Percentiles rank a stretch among this genome's conserved stretches.
phyloP scores from a whole-genome alignment of 2,329 filamentous ascomycete genomes.

The Paraphaeosphaeria minitans region DNA sequence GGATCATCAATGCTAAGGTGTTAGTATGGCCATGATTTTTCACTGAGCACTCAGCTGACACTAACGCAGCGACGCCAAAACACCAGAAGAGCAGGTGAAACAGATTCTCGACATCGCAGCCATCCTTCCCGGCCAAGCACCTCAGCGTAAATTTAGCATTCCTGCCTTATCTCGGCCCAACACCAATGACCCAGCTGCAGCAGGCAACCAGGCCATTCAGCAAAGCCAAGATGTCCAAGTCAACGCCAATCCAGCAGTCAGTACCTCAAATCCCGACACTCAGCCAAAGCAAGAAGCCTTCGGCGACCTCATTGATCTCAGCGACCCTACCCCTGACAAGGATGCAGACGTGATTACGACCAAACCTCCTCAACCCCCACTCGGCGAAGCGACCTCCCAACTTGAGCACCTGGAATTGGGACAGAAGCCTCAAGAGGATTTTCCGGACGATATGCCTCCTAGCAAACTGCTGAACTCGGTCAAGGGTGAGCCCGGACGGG shows the following conservation, averaged over 20 bases:
- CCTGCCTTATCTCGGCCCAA: slow-evolving; percentile 58
- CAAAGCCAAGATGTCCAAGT: slow-evolving; percentile 13
- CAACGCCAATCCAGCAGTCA: slow-evolving; percentile 9
- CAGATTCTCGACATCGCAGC: slow-evolving; percentile 88
- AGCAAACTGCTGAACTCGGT: slow-evolving; percentile 18
- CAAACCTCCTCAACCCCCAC: slow-evolving; percentile 14
- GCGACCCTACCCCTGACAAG: slow-evolving; percentile 48
- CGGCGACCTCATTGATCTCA: slow-evolving; percentile 64
- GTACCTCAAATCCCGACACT: slow-evolving; percentile 10
- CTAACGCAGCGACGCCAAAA: slow-evolving; percentile 58
- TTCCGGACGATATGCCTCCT: slow-evolving; percentile 16
- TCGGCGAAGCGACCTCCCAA: slow-evolving; percentile 14
- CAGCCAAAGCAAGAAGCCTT: slow-evolving; percentile 27
- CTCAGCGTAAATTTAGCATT: slow-evolving; percentile 58
- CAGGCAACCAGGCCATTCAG: background rate
- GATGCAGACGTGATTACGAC: slow-evolving; percentile 1
- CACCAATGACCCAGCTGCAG: slow-evolving; percentile 21
- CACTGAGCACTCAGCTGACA: slow-evolving; percentile 11
- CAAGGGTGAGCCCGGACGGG: slow-evolving; percentile 21
- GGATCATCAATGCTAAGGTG: slow-evolving; percentile 90
- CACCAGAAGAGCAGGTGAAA: slow-evolving; percentile 72
- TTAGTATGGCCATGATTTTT: slow-evolving; percentile 50
- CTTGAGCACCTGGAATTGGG: slow-evolving; percentile 10
- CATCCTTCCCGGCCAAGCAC: slow-evolving; percentile 77
- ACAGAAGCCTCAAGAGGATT: slow-evolving; percentile 16